These are phyloP conservation scores for Ascochyta rabiei DNA, from an alignment of 2,329 filamentous ascomycete species.

Conservation along the genomic window DNA sequence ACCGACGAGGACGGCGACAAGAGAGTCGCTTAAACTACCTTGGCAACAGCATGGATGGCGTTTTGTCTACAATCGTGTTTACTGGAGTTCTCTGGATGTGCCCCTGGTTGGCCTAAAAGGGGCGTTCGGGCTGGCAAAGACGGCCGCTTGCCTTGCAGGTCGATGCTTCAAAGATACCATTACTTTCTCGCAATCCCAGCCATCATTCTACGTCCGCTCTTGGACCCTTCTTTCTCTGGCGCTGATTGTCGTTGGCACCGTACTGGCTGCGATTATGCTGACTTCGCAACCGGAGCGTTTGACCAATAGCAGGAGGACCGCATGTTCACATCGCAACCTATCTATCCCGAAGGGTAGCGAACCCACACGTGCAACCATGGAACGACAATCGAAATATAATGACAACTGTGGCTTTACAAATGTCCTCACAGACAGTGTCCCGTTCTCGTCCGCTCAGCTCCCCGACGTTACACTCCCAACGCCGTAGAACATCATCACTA, in stretches of 20 bases:
- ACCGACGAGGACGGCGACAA: slow-evolving; percentile 41
- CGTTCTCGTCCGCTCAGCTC: slow-evolving; percentile 4
- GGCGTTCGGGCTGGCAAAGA: slow-evolving; percentile 18
- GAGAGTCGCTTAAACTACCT: slow-evolving; percentile 24
- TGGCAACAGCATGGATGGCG: slow-evolving; percentile 11
- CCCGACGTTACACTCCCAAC: slow-evolving; percentile 4
- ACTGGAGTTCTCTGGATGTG: slow-evolving; percentile 18
- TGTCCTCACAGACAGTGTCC: not conserved
- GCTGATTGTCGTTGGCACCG: not conserved
- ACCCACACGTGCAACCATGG: not conserved
- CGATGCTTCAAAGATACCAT: slow-evolving; percentile 24
- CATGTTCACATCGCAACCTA: not conserved
- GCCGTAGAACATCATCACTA: not conserved
- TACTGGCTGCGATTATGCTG: not conserved
- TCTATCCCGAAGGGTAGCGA: not conserved
- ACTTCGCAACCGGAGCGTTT: not conserved
- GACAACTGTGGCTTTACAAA: not conserved
- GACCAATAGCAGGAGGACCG: not conserved
- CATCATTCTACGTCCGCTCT: not conserved
- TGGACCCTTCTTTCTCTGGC: not conserved
- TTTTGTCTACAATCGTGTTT: slow-evolving; percentile 5
- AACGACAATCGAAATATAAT: not conserved
- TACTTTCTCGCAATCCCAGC: slow-evolving; percentile 11
- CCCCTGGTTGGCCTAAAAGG: not conserved
- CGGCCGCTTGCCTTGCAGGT: slow-evolving; percentile 10